These are phyloP conservation scores for Aegle marmelos DNA, from an alignment of 345 rosid species.

Conservation along the genomic window DNA sequence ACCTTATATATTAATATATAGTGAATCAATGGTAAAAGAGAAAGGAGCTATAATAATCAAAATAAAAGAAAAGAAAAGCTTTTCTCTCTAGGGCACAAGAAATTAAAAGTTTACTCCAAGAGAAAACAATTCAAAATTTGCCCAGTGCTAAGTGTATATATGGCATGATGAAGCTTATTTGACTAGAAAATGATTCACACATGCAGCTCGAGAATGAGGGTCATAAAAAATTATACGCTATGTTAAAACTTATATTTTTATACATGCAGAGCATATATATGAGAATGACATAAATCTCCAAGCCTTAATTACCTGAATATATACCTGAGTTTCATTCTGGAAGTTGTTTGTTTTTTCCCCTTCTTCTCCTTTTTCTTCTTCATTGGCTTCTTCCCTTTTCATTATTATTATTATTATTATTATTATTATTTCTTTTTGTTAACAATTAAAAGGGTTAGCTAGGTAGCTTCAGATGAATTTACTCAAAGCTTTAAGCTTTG, in stretches of 20 bases:
- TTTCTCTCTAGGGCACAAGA: too few relatives aligned
- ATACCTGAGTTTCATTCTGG: neutral
- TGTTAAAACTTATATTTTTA: neutral
- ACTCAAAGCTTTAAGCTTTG: neutral
- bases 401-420: too few relatives aligned
- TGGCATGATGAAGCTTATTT: neutral
- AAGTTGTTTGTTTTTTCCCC: neutral
- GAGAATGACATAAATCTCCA: neutral
- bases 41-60: neutral
- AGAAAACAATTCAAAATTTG: neutral
- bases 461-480: neutral
- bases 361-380: neutral
- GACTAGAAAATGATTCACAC: neutral
- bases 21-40: neutral
- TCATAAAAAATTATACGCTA: too few relatives aligned
- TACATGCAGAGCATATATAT: too few relatives aligned
- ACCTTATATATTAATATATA: too few relatives aligned
- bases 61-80: too few relatives aligned
- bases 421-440: too few relatives aligned
- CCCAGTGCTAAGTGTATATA: neutral
- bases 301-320: neutral
- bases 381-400: neutral
- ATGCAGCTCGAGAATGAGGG: neutral
- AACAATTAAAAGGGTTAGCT: too few relatives aligned
- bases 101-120: too few relatives aligned